phyloP scores from a whole-genome alignment of 2,329 filamentous ascomycete species.

The Stemphylium vesicarium region DNA sequence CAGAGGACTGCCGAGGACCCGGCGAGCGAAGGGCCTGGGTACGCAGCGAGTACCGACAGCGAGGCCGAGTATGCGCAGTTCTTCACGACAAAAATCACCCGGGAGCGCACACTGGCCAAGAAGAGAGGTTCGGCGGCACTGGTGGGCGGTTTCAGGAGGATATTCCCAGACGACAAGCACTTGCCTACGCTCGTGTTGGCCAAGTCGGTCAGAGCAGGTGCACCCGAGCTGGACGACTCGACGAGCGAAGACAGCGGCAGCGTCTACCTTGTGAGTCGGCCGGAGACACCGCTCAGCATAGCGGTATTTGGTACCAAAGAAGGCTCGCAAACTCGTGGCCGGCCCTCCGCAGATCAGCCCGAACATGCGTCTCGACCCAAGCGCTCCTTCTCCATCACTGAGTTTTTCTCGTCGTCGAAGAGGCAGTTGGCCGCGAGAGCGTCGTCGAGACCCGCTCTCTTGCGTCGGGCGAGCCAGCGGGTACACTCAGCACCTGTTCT shows the following conservation, averaged over 20 bases:
- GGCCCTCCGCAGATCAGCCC: constrained; percentile 24
- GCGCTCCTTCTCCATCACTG: constrained; percentile 59
- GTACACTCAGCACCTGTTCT: constrained; percentile 42
- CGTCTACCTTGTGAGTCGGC: constrained; percentile 48
- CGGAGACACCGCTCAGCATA: constrained; percentile 47
- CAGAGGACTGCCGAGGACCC: constrained; percentile 36
- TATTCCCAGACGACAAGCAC: constrained; percentile 53
- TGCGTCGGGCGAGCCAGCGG: constrained; percentile 42
- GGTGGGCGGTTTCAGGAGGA: constrained; percentile 50
- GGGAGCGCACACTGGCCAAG: constrained; percentile 48
- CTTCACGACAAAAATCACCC: constrained; percentile 46
- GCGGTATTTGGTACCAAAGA: constrained; percentile 37
- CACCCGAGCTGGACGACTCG: constrained; percentile 46
- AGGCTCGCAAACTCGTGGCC: constrained; percentile 16
- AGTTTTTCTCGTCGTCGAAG: constrained; percentile 52
- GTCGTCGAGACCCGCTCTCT: constrained; percentile 31
- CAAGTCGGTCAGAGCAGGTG: constrained; percentile 42
- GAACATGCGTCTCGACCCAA: constrained; percentile 45
- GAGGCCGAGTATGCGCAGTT: constrained; percentile 46
- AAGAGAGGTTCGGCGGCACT: constrained; percentile 49
- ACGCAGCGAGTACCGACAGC: constrained; percentile 29
- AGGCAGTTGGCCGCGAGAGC: constrained; percentile 41
- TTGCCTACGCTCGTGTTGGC: constrained; percentile 59
- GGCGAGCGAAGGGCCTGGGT: constrained; percentile 25
- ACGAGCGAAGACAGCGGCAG: constrained; percentile 49